Base-by-base conservation (phyloP, 1,284 basidiomycete species). In the Trametes versicolor region DNA sequence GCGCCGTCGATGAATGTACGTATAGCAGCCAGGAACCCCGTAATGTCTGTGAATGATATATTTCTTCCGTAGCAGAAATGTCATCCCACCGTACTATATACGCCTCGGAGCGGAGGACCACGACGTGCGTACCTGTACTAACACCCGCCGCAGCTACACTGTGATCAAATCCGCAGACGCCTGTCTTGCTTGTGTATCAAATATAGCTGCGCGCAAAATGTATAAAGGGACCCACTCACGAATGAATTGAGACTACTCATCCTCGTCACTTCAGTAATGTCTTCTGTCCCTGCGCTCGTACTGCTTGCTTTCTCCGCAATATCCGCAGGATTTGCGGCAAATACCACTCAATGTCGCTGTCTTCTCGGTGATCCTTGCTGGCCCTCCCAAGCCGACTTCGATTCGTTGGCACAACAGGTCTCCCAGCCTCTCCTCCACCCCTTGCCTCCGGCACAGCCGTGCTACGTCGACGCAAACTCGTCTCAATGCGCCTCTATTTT, bases 341-440 rank as follows among this genome's bases (percentile, higher is more conserved):
- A 48, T 25, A 9, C 50, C 7, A 7, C 50, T 13, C 9, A 2
- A 10, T 76, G 75, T 41, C 73, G 71, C 15, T 75, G 74, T 58
- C 54, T 67, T 50, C 79, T 73, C 45, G 74, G 74, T 7, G 72
- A 80, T 15, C 12, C 72, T 0, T 85, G 83, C 69, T 85, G 83
- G 82, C 84, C 84, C 0, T 73, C 70, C 5, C 59, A 74, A 0
- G 49, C 69, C 2, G 74, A 75, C 1, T 83, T 84, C 61, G 54
- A 70, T 4, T 34, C 68, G 17, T 76, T 84, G 9, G 71, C 76
- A 0, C 69, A 71, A 10, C 70, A 77, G 39, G 62, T 82, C 8
- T 81, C 81, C 19, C 78, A 79, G 41, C 80, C 80, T 0, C 73
- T 82, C 9, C 47, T 83, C 8, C 63, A 70, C 23, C 80, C 81